Evolutionary conservation across 352 stramenopile species (phyloP).

Genomic region (Globisporangium cylindrosporum): DNA sequence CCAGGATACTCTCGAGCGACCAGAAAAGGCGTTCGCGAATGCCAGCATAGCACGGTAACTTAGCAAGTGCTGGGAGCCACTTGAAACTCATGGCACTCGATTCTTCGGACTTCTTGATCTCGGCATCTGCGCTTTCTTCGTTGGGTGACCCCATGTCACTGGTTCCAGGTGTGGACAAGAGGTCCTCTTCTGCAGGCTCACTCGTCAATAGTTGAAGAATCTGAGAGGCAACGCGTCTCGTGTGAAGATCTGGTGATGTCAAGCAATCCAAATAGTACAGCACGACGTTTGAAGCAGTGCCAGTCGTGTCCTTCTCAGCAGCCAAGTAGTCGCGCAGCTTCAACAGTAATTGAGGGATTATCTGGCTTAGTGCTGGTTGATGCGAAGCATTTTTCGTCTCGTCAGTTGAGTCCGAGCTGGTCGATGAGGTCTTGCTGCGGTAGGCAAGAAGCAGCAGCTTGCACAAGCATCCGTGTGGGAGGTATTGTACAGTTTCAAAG

Average conservation of each 20-base stretch:
- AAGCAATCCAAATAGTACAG: constrained; percentile 75
- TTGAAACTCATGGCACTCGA: constrained; percentile 50
- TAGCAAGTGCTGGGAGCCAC: constrained; percentile 61
- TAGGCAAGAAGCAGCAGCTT: constrained; percentile 67
- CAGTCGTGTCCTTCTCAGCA: constrained; percentile 27
- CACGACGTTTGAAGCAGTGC: constrained; percentile 46
- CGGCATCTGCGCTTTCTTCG: constrained; percentile 24
- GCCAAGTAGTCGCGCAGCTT: constrained; percentile 62
- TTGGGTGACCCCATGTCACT: constrained; percentile 27
- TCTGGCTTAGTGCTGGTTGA: constrained; percentile 34
- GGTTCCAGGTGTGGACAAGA: constrained; percentile 7
- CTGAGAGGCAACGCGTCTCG: constrained; percentile 57
- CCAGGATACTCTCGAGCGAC: constrained; percentile 68
- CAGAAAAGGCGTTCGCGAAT: constrained; percentile 60
- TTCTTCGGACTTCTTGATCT: constrained; percentile 21
- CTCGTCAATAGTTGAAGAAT: constrained; percentile 61
- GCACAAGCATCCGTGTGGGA: constrained; percentile 73
- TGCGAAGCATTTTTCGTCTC: constrained; percentile 24
- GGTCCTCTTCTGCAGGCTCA: constrained; percentile 24
- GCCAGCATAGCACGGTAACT: constrained; percentile 59
- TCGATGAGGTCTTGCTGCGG: background rate
- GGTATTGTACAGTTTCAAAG: constrained; percentile 75
- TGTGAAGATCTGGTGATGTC: constrained; percentile 43
- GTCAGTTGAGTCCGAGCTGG: background rate
- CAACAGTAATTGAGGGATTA: constrained; percentile 50